These are phyloP conservation scores for Rhododendron williamsianum DNA, from an alignment of 148 eudicot genomes.

Conservation along the genomic window DNA sequence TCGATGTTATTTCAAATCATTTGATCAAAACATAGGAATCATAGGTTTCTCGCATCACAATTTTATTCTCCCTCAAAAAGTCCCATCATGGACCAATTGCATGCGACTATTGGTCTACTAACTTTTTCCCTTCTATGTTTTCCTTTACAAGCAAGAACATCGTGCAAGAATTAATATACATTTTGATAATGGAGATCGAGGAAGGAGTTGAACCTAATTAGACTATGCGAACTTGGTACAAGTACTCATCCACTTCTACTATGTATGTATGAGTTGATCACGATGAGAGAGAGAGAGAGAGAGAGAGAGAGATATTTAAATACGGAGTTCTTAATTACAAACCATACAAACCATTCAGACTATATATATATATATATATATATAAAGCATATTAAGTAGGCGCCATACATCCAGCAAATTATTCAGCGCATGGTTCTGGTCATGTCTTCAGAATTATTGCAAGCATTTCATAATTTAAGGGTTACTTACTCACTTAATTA, in stretches of 20 bases:
- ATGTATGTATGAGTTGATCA: neutral
- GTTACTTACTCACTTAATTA: neutral
- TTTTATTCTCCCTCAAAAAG: neutral
- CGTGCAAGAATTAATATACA: too few species aligned
- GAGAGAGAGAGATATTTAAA: neutral
- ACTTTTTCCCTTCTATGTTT: too few species aligned
- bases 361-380: too few species aligned
- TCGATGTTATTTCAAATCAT: too few species aligned
- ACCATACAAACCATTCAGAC: neutral
- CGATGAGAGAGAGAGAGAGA: neutral
- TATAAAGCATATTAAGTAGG: neutral
- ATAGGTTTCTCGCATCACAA: too few species aligned
- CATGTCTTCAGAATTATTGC: neutral
- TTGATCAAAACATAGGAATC: too few species aligned
- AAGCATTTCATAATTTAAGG: neutral
- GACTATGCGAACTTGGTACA: neutral
- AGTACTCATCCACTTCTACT: neutral
- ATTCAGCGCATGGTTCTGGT: neutral
- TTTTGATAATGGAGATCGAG: too few species aligned
- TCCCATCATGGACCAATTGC: neutral
- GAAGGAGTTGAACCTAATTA: too few species aligned
- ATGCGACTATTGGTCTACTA: too few species aligned
- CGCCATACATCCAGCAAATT: neutral
- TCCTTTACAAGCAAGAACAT: too few species aligned
- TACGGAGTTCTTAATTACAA: neutral